Evolutionary conservation across 1,139 yeast genomes (phyloP), one percentile per base, ranked within the genome.

Genomic region (Candida sanyaensis): DNA sequence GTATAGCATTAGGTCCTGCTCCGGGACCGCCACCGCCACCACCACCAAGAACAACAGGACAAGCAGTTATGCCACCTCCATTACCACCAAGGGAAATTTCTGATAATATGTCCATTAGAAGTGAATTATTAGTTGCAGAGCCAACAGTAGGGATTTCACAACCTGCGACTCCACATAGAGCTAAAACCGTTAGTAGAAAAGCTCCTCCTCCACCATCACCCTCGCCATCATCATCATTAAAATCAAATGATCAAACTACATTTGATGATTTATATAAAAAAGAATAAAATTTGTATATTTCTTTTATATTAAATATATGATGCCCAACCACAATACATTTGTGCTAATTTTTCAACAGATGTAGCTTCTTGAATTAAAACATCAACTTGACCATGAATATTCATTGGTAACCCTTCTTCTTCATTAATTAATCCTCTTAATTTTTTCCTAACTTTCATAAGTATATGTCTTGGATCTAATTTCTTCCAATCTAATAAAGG

Each of bases 311-410:
- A 73, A 11, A 73, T 58, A 55, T 71, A 88, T 2, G 98, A 86
- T 60, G 88, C 80, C 99, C 99, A 93, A 2, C 99, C 99, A 32
- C 88, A 83, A 65, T 90, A 95, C 99, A 95, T 93, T 56, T 79
- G 86, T 29, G 89, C 77, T 45, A 95, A 69, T 53, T 86, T 84
- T 46, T 84, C 88, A 6, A 74, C 71, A 4, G 90, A 84, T 0
- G 88, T 79, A 0, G 99, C 96, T 53, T 88, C 90, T 57, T 88
- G 92, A 43, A 93, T 88, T 50, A 93, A 77, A 31, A 88, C 84
- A 60, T 93, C 97, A 1, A 91, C 97, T 60, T 93, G 97, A 0
- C 97, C 98, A 48, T 88, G 86, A 2, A 92, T 88, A 67, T 96
- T 89, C 73, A 93, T 81, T 0, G 97, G 90, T 42, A 91, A 73